A percentile compares a stretch with the other conserved stretches of the same genome.
phyloP scores from a whole-genome alignment of 2,329 filamentous ascomycete species.

The Fusarium marasasianum region DNA sequence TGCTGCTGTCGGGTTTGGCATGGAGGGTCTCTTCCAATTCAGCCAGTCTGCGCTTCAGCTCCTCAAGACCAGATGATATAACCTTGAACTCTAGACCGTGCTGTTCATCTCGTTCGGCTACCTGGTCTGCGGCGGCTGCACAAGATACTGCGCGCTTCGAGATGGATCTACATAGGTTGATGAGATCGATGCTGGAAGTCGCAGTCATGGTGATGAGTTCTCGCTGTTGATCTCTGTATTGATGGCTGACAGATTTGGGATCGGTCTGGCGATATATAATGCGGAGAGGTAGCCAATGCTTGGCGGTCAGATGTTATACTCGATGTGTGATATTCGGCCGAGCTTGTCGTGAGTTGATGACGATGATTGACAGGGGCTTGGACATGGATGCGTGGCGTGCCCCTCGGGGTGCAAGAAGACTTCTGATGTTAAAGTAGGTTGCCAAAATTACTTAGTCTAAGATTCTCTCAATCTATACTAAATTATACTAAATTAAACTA shows the following conservation, averaged over 20 bases:
- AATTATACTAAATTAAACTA: no score
- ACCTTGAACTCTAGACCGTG: not conserved
- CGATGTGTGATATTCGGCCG: not conserved
- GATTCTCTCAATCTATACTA: no score
- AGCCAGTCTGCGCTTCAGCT: not conserved
- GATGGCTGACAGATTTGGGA: not conserved
- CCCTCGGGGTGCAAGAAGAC: no score
- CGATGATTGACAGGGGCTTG: not conserved
- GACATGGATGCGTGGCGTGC: not conserved
- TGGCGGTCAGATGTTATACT: not conserved
- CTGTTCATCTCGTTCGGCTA: not conserved
- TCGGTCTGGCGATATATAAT: not conserved
- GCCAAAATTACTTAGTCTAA: no score
- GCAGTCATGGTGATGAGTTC: not conserved
- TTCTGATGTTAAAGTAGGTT: no score
- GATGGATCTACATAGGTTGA: not conserved
- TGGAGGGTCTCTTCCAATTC: not conserved
- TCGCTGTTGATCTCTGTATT: not conserved
- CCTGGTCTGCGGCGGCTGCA: fast-evolving
- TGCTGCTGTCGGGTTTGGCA: not conserved
- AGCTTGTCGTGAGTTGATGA: not conserved
- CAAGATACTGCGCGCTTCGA: not conserved
- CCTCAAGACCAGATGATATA: not conserved
- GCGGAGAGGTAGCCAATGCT: not conserved
- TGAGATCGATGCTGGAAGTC: not conserved